Evolutionary conservation across 1,284 basidiomycete genomes (phyloP).

Genomic region (Trichosporon ovoides): DNA sequence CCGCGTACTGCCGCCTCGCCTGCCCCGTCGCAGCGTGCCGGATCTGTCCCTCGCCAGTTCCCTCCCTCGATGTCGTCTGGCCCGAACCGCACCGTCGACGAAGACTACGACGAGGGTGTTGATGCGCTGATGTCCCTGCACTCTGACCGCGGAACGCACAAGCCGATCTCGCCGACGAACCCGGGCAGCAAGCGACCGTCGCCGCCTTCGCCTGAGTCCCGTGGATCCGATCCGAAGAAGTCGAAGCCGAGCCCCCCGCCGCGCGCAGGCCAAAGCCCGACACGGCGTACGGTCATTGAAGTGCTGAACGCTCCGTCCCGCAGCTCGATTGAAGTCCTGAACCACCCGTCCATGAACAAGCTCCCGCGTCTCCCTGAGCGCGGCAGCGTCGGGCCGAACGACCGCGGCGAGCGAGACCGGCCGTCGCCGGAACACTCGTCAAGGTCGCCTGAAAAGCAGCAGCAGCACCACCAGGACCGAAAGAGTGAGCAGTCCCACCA

Average conservation of each 20-base stretch:
- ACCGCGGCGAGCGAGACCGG: background rate
- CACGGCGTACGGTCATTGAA: constrained; percentile 38
- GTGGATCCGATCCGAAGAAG: constrained; percentile 27
- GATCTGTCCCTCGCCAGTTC: background rate
- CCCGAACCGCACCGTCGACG: constrained; percentile 36
- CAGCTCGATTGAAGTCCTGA: constrained; percentile 37
- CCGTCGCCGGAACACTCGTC: constrained; percentile 4
- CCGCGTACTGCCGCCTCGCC: constrained; percentile 16
- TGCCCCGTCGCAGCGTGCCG: constrained; percentile 10
- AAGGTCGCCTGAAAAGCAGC: constrained; percentile 8
- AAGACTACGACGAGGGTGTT: constrained; percentile 49
- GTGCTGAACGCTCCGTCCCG: constrained; percentile 36
- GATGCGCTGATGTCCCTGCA: constrained; percentile 48
- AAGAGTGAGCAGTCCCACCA: constrained; percentile 9
- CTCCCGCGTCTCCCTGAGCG: background rate
- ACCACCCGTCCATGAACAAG: constrained; percentile 28
- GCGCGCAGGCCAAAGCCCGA: constrained; percentile 9
- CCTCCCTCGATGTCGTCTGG: background rate
- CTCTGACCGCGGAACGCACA: constrained; percentile 30
- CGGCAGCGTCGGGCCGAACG: constrained; percentile 5
- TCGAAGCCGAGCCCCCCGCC: constrained; percentile 23
- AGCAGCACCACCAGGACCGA: background rate
- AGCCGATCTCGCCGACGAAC: constrained; percentile 12
- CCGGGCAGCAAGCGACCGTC: constrained; percentile 30
- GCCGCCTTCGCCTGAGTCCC: constrained; percentile 28